phyloP scores from a whole-genome alignment of 306 rosid species.

The Biancaea sappan region DNA sequence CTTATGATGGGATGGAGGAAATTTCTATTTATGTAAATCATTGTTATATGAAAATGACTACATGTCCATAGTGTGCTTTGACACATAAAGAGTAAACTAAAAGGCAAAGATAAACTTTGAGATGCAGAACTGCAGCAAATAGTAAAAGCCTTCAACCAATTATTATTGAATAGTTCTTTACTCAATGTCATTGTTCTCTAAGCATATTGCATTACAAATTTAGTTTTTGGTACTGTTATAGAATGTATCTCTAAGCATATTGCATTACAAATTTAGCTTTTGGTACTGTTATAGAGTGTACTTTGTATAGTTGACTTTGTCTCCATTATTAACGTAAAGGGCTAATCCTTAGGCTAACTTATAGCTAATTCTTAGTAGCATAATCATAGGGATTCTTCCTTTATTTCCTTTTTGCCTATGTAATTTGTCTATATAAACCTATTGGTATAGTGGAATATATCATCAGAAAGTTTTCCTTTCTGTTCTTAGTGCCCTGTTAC shows the following conservation, averaged over 20 bases:
- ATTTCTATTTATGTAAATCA: not conserved
- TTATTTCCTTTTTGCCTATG: no score
- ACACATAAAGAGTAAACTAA: not conserved
- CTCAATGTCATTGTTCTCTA: not conserved
- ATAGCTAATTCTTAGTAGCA: no score
- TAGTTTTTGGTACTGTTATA: not conserved
- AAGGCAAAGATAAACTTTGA: not conserved
- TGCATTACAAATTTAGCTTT: not conserved
- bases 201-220: not conserved
- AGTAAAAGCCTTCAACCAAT: not conserved
- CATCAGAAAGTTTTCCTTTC: no score
- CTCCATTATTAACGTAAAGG: no score
- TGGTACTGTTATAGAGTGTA: no score
- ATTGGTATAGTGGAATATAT: no score
- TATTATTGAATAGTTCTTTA: not conserved
- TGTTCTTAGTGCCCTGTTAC: no score
- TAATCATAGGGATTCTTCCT: no score
- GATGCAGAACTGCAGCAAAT: constrained; percentile 2
- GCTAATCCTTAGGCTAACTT: no score
- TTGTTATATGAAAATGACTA: constrained; percentile 8
- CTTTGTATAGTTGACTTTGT: no score
- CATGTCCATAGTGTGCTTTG: constrained; percentile 15
- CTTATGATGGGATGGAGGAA: not conserved
- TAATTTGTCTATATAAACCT: no score
- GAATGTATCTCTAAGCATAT: not conserved